These are phyloP conservation scores for Batrachochytrium dendrobatidis DNA, from an alignment of 371 early-diverging fungal species.

Conservation along the genomic window DNA sequence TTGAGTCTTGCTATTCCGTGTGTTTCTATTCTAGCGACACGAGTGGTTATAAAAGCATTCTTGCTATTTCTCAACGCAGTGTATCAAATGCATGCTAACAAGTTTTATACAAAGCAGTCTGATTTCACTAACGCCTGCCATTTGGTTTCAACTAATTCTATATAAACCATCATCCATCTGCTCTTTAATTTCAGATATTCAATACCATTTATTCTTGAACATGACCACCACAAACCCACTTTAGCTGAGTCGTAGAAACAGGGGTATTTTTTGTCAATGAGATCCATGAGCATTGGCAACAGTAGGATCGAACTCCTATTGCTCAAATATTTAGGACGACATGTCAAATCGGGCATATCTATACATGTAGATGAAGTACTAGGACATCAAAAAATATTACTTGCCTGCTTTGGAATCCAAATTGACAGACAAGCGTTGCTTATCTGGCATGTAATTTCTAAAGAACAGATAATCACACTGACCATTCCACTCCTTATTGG, in stretches of 20 bases:
- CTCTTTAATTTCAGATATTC: too few species aligned
- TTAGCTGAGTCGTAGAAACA: neutral
- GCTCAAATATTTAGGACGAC: neutral
- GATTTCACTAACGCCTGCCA: too few species aligned
- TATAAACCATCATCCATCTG: too few species aligned
- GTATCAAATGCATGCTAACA: too few species aligned
- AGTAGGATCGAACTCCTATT: neutral
- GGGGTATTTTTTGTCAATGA: neutral
- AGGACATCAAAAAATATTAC: neutral
- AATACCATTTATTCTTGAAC: too few species aligned
- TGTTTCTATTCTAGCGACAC: neutral
- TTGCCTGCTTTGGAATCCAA: neutral
- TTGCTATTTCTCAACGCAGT: too few species aligned
- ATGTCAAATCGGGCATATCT: neutral
- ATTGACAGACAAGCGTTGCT: neutral
- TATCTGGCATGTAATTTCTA: slow-evolving; percentile 5
- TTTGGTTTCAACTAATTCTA: too few species aligned
- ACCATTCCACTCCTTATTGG: neutral
- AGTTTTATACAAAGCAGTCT: too few species aligned
- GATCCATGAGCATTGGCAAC: slow-evolving; percentile 8
- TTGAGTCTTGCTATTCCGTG: too few species aligned
- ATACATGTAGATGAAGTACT: neutral
- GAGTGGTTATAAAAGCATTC: neutral
- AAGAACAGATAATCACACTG: slow-evolving; percentile 6
- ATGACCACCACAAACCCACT: slow-evolving; percentile 7